Percentiles rank a stretch among this genome's conserved stretches.
phyloP scores from a whole-genome alignment of 805 yeast genomes.

The Candida michaelii region DNA sequence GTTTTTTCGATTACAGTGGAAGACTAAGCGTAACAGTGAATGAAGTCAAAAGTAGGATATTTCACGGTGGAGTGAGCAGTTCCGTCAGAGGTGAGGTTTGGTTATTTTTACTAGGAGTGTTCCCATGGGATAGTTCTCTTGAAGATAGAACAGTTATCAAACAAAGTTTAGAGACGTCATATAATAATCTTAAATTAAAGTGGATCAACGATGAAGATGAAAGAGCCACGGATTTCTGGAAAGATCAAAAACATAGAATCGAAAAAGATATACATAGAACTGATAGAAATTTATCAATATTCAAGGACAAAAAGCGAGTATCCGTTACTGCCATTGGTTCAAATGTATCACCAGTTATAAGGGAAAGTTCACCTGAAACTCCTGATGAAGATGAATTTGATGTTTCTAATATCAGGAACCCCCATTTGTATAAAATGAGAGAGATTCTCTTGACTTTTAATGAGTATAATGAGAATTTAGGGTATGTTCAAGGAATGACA shows the following conservation, averaged over 20 bases:
- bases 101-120: constrained; percentile 80
- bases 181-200: constrained; percentile 62
- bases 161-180: constrained; percentile 57
- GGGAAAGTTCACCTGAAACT: constrained; percentile 33
- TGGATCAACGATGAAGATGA: constrained; percentile 62
- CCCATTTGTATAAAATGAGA: constrained; percentile 68
- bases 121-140: constrained; percentile 81
- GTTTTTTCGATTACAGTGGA: constrained; percentile 80
- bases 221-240: constrained; percentile 65
- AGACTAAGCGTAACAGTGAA: constrained; percentile 66
- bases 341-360: constrained; percentile 15
- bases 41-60: constrained; percentile 80
- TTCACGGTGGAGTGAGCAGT: constrained; percentile 81
- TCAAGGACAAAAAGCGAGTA: constrained; percentile 43
- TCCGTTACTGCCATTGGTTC: constrained; percentile 13
- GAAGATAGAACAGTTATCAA: constrained; percentile 64
- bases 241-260: constrained; percentile 84
- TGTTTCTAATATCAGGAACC: constrained; percentile 65
- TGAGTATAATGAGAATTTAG: constrained; percentile 77
- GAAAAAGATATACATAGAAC: constrained; percentile 93
- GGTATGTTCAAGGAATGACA: constrained; percentile 98
- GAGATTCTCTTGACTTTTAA: constrained; percentile 85
- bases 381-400: constrained; percentile 51
- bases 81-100: constrained; percentile 72
- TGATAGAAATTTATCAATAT: constrained; percentile 74